Conservation (phyloP, 306 rosid genomes). For the Senna tora region DNA sequence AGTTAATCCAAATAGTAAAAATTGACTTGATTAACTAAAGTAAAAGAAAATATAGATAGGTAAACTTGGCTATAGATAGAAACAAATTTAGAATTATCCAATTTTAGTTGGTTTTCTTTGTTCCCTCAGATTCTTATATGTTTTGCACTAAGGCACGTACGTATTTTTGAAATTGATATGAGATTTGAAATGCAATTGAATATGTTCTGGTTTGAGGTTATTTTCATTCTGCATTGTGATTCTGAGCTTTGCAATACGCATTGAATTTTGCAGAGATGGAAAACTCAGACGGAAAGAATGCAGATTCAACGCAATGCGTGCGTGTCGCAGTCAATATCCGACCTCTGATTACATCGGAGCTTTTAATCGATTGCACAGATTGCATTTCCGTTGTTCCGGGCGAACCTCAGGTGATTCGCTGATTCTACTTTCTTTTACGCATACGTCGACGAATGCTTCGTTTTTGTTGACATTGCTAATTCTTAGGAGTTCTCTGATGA, state of each 20-base stretch:
- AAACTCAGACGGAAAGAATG: slow-evolving; percentile 48
- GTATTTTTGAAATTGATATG: neutral
- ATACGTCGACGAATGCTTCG: neutral
- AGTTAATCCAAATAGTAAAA: neutral
- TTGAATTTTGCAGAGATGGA: slow-evolving; percentile 58
- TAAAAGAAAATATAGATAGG: neutral
- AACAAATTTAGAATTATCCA: neutral
- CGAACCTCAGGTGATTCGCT: slow-evolving; percentile 76
- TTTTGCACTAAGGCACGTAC: too few relatives aligned
- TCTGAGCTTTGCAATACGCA: slow-evolving; percentile 37
- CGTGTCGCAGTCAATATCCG: slow-evolving; percentile 88
- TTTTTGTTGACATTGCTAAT: neutral
- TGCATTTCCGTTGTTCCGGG: slow-evolving; percentile 83
- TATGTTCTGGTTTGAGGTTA: neutral
- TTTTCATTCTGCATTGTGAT: neutral
- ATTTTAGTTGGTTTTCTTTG: neutral
- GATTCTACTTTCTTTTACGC: neutral
- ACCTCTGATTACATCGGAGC: slow-evolving; percentile 87
- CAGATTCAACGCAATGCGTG: slow-evolving; percentile 68
- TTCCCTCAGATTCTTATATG: too few relatives aligned
- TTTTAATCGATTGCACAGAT: slow-evolving; percentile 82
- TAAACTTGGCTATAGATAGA: neutral
- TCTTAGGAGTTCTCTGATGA: neutral
- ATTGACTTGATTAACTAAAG: neutral
- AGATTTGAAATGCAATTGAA: neutral